Conservation (phyloP, 139 green algal species). For the Ettlia oleoabundans region DNA sequence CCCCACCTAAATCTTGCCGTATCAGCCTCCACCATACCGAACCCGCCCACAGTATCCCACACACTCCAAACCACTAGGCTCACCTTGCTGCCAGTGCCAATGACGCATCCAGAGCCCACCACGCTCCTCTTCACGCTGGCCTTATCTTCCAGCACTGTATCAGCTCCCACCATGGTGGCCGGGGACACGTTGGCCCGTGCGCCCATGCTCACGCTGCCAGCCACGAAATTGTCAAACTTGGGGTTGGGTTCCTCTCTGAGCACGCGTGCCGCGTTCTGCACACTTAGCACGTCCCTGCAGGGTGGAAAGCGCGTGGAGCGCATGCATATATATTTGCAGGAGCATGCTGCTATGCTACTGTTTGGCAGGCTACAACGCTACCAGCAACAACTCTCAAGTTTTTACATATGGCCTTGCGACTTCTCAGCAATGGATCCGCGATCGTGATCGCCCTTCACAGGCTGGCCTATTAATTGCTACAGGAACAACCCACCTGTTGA, state of each 20-base stretch:
- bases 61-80: too few relatives aligned
- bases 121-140: constrained; percentile 87
- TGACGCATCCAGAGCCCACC: constrained; percentile 71
- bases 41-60: too few relatives aligned
- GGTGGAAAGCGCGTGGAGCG: too few relatives aligned
- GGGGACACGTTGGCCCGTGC: constrained; percentile 71
- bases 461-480: too few relatives aligned
- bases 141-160: constrained; percentile 81
- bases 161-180: constrained; percentile 79
- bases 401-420: too few relatives aligned
- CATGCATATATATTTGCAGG: too few relatives aligned
- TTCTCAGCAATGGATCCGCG: neutral
- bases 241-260: constrained; percentile 45
- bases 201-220: constrained; percentile 50
- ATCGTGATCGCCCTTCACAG: too few relatives aligned
- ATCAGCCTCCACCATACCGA: too few relatives aligned
- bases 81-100: constrained; percentile 80
- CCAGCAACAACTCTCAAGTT: too few relatives aligned
- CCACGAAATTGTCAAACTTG: constrained; percentile 80
- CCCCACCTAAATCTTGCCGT: too few relatives aligned
- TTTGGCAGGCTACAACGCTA: too few relatives aligned
- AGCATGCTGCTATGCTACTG: too few relatives aligned
- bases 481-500: constrained; percentile 51
- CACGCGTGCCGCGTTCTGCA: constrained; percentile 35
- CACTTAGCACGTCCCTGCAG: constrained; percentile 50